Base-by-base conservation (phyloP, 2,329 filamentous ascomycete genomes). In the Exophiala sp. region DNA sequence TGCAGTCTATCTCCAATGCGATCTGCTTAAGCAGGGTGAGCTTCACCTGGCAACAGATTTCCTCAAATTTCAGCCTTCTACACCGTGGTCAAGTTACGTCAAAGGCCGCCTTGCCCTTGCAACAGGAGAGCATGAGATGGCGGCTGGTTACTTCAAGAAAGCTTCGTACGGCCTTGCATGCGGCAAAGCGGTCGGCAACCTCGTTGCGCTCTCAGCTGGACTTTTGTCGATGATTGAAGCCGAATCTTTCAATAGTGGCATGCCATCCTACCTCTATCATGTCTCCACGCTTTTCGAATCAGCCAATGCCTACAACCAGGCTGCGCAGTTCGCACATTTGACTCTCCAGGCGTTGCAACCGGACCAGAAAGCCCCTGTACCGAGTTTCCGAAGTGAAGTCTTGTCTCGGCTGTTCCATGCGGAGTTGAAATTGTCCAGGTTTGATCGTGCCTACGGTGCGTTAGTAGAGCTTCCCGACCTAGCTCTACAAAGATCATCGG, bases 221-320 rank as follows among this genome's bases (percentile, higher is more conserved):
- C 80, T 96, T 11, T 78, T 97, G 18, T 85, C 88, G 50, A 83
- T 89, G 20, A 83, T 86, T 2, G 89, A 96, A 61, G 86, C 85
- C 10, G 75, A 78, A 49, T 75, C 68, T 48, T 85, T 87, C 65
- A 79, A 91, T 66, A 82, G 83, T 52, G 94, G 92, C 1, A 78
- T 91, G 38, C 81, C 89, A 4, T 85, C 82, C 59, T 99, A 96
- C 72, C 95, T 95, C 69, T 84, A 86, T 39, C 94, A 99, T 68
- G 82, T 97, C 47, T 81, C 91, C 10, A 79, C 83, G 16, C 78
- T 99, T 1, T 97, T 88, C 66, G 91, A 96, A 68, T 82, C 82
- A 62, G 81, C 83, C 40, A 87, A 86, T 62, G 84, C 86, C 0
- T 89, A 88, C 69, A 87, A 88, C 1, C 88, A 87, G 65, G 89